These are phyloP conservation scores for Mycena citricolor DNA, from an alignment of 1,284 basidiomycete genomes.

Conservation along the genomic window DNA sequence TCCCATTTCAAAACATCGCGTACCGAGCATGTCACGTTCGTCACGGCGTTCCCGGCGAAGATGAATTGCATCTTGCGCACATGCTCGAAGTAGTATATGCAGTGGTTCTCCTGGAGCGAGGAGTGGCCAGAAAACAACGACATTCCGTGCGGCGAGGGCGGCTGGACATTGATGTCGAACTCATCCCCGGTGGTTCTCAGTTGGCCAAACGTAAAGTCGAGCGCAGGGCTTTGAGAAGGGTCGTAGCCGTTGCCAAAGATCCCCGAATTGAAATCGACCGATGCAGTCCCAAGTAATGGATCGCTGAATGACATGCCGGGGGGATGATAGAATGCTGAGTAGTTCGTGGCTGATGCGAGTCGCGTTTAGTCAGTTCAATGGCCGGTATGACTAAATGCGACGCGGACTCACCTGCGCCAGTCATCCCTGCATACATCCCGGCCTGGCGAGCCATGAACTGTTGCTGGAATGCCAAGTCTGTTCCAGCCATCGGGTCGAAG, in stretches of 20 bases:
- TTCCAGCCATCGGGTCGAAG: slow-evolving; percentile 22
- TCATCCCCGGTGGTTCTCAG: slow-evolving; percentile 20
- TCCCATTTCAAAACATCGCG: too few relatives aligned
- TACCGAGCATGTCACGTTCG: slow-evolving; percentile 61
- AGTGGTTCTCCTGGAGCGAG: slow-evolving; percentile 48
- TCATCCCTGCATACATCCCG: slow-evolving; percentile 38
- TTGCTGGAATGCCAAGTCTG: slow-evolving; percentile 14
- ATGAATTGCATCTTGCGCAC: slow-evolving; percentile 60
- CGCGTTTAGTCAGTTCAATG: too few relatives aligned
- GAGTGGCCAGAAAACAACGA: slow-evolving; percentile 38
- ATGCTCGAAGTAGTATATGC: slow-evolving; percentile 68
- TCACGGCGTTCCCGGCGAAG: slow-evolving; percentile 55
- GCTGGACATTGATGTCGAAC: slow-evolving; percentile 34
- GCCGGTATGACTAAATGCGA: too few relatives aligned
- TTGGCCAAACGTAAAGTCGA: slow-evolving; percentile 30
- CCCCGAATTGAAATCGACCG: slow-evolving; percentile 10
- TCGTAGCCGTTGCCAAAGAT: slow-evolving; percentile 1
- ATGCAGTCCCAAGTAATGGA: slow-evolving; percentile 22
- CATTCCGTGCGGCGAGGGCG: slow-evolving; percentile 27
- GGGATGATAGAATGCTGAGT: slow-evolving; percentile 17
- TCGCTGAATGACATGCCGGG: slow-evolving; percentile 33
- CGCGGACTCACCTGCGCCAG: slow-evolving; percentile 27
- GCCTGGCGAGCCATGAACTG: slow-evolving; percentile 26
- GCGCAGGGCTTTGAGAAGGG: slow-evolving; percentile 22
- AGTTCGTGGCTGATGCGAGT: slow-evolving; percentile 33